Percentiles rank a stretch among this genome's conserved stretches.
Conservation (phyloP, 768 basidiomycete species). For the Multifurca ochricompacta region DNA sequence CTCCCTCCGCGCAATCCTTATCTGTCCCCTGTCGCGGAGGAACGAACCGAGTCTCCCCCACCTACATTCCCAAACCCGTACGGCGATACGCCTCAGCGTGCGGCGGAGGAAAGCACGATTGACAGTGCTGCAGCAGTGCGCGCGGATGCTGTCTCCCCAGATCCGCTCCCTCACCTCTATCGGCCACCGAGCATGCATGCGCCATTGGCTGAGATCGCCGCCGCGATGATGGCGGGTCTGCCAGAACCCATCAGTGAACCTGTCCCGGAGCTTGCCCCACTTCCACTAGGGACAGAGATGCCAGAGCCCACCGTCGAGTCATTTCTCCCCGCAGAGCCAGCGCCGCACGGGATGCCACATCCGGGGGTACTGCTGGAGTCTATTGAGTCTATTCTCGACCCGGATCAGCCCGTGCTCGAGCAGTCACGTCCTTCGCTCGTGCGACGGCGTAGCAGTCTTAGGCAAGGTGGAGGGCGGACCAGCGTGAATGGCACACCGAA, state of each 20-base stretch:
- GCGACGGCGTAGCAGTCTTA: conserved; percentile 57
- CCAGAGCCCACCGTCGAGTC: not conserved
- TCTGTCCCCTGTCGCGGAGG: conserved; percentile 19
- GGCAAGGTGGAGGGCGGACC: conserved; percentile 35
- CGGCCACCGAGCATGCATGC: conserved; percentile 28
- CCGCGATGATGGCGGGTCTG: conserved; percentile 11
- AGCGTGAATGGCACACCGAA: conserved; percentile 48
- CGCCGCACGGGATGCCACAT: not conserved
- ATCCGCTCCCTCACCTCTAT: conserved; percentile 40
- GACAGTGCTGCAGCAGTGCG: not conserved
- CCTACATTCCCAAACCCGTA: conserved; percentile 13
- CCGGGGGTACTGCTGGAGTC: not conserved
- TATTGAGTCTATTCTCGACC: conserved; percentile 16
- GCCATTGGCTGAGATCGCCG: conserved; percentile 17
- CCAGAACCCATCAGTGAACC: conserved; percentile 2
- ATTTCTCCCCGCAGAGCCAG: not conserved
- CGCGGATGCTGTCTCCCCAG: conserved; percentile 32
- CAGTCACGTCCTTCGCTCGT: conserved; percentile 29
- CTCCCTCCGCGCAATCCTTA: not conserved
- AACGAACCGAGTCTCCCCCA: conserved; percentile 1
- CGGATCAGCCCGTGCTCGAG: conserved; percentile 7
- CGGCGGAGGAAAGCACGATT: conserved; percentile 19
- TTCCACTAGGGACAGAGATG: not conserved
- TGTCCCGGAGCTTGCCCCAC: not conserved
- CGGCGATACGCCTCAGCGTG: conserved; percentile 22